Percentiles rank a stretch among this genome's conserved stretches.
Conservation (phyloP, 306 rosid species). For the Cicer judaicum region DNA sequence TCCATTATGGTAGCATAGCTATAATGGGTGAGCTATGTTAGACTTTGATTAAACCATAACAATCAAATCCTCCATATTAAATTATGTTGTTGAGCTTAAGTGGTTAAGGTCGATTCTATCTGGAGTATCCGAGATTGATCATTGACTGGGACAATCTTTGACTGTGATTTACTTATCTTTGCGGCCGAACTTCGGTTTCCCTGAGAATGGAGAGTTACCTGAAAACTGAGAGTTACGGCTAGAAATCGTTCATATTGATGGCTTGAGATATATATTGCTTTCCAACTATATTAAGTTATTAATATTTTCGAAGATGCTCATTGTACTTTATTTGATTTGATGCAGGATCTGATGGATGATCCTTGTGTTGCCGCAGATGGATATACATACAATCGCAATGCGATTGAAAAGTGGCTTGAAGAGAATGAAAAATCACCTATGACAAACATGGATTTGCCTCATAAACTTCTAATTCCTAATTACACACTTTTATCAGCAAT, state of each 20-base stretch:
- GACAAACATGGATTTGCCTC: slow-evolving; percentile 74
- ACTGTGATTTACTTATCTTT: too few relatives aligned
- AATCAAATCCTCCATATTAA: too few relatives aligned
- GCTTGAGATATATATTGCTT: slow-evolving; percentile 20
- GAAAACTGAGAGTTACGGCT: too few relatives aligned
- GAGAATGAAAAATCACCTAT: slow-evolving; percentile 74
- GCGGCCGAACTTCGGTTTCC: too few relatives aligned
- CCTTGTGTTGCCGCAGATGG: slow-evolving; percentile 99
- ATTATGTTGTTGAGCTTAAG: too few relatives aligned
- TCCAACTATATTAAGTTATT: slow-evolving; percentile 17
- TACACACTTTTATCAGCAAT: slow-evolving; percentile 88
- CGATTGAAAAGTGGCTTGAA: slow-evolving; percentile 76
- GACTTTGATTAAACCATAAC: too few relatives aligned
- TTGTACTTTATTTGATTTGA: slow-evolving; percentile 37
- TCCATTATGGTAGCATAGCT: too few relatives aligned
- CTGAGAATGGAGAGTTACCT: too few relatives aligned
- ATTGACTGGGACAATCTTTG: too few relatives aligned
- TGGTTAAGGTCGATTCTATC: too few relatives aligned
- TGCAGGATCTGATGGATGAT: slow-evolving; percentile 86
- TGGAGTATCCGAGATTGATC: too few relatives aligned
- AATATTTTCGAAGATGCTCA: background rate
- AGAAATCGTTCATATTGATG: slow-evolving; percentile 1
- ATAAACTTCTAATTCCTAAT: slow-evolving; percentile 75
- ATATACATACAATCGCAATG: slow-evolving; percentile 79
- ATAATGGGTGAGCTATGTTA: too few relatives aligned